A percentile compares a stretch with the other conserved stretches of the same genome.
Evolutionary conservation across 1,284 basidiomycete genomes (phyloP).

Genomic region (Chondrostereum purpureum): DNA sequence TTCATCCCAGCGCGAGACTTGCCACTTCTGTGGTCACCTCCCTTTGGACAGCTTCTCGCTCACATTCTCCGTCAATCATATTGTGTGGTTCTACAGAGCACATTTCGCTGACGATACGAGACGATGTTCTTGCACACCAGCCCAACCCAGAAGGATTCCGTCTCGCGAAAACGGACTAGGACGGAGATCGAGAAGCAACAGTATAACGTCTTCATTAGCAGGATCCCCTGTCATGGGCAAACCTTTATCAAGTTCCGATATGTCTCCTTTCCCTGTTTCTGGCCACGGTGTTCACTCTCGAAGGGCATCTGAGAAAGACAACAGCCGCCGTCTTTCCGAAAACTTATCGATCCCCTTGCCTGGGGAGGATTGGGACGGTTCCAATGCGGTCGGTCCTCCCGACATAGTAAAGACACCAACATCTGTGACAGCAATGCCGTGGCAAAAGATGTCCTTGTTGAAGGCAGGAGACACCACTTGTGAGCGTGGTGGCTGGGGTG

Average conservation of each 20-base stretch:
- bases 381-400: slow-evolving; percentile 27
- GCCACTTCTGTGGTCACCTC: slow-evolving; percentile 61
- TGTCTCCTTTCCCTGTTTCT: slow-evolving; percentile 63
- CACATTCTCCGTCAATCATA: slow-evolving; percentile 54
- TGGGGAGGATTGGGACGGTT: slow-evolving; percentile 39
- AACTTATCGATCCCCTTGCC: slow-evolving; percentile 42
- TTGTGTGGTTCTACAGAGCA: slow-evolving; percentile 55
- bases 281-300: slow-evolving; percentile 71
- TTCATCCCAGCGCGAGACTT: slow-evolving; percentile 43
- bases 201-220: slow-evolving; percentile 39
- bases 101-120: slow-evolving; percentile 53
- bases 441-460: slow-evolving; percentile 50
- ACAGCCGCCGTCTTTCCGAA: slow-evolving; percentile 44
- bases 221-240: slow-evolving; percentile 39
- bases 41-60: slow-evolving; percentile 57
- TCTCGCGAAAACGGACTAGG: slow-evolving; percentile 39
- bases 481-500: slow-evolving; percentile 72
- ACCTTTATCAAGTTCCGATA: slow-evolving; percentile 35
- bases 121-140: slow-evolving; percentile 58
- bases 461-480: slow-evolving; percentile 52
- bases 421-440: slow-evolving; percentile 31
- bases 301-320: slow-evolving; percentile 61
- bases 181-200: slow-evolving; percentile 53
- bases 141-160: slow-evolving; percentile 35
- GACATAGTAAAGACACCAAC: slow-evolving; percentile 30